Base-by-base conservation (phyloP, 306 rosid genomes). In the Medicago ruthenica region DNA sequence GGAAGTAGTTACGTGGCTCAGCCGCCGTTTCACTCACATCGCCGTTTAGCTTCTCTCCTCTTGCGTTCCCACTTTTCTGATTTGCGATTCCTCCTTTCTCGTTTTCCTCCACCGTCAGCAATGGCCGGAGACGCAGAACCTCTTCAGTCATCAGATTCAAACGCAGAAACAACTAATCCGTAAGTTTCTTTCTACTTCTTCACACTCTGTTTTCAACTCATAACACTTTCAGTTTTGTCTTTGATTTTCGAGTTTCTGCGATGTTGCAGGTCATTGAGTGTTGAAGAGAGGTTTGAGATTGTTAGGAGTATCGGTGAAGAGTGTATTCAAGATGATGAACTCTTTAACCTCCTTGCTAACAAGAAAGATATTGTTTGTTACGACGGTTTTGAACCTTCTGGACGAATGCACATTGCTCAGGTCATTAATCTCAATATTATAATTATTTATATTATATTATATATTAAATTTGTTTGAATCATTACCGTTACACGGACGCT, bases 81-180 rank as follows among this genome's bases (percentile, higher is more conserved):
- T n/a, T n/a, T n/a, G n/a, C n/a, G n/a, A n/a, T n/a, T n/a, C n/a
- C 22, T 1, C 1, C 22, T 1, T 21, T 21, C 27, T 24, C 27
- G 27, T 3, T 2, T 2, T 24, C 45, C 12, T 2, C 47, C 45
- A 6, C 1, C 1, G 44, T 9, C 12, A 44, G n/a, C 75, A 51
- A 22, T 61, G 64, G 34, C 83, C 2, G 42, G 0, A n/a, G 76
- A 80, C 1, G 78, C 79, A 14, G 81, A 70, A 39, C 60, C 74
- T n/a, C 11, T 87, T 22, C 50, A 85, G 64, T 81, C 89, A 71
- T 63, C 75, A 83, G 3, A 80, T 41, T 45, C 83, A 85, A 53
- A 22, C 12, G 48, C 48, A 42, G 12, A 13, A 42, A 42, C 14
- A 44, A 36, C 63, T 44, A 5, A 34, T 40, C 73, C 45, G 91